phyloP scores from a whole-genome alignment of 352 stramenopile species.

The Phytophthora agathidicida region DNA sequence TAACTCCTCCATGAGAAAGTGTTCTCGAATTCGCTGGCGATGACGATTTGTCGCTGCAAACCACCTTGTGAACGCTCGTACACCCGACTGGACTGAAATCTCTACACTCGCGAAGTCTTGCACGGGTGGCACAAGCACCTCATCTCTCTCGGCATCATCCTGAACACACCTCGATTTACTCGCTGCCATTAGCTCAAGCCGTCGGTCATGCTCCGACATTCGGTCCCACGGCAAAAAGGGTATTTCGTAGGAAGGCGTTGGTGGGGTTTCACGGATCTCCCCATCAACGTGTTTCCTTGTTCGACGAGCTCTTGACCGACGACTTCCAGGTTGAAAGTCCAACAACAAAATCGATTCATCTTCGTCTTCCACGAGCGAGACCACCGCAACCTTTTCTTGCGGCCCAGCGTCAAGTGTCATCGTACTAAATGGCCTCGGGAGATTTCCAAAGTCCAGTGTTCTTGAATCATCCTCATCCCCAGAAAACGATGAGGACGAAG shows the following conservation, averaged over 20 bases:
- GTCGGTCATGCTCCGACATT: constrained; percentile 45
- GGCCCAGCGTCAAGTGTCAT: constrained; percentile 11
- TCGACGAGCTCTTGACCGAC: constrained; percentile 4
- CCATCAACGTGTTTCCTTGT: constrained; percentile 6
- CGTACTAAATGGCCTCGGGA: constrained; percentile 3
- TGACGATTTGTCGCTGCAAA: constrained; percentile 49
- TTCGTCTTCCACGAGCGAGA: constrained; percentile 55
- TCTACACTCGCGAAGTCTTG: constrained; percentile 58
- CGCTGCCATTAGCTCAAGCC: constrained; percentile 59
- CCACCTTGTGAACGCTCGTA: constrained; percentile 67
- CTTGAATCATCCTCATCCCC: constrained; percentile 7
- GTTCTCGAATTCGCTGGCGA: constrained; percentile 54
- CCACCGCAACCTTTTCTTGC: constrained; percentile 52
- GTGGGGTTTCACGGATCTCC: constrained; percentile 1
- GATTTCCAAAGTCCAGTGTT: background rate
- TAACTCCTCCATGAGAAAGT: constrained; percentile 66
- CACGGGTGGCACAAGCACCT: constrained; percentile 41
- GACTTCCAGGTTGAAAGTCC: constrained; percentile 39
- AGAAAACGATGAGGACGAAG: constrained; percentile 1
- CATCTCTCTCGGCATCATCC: constrained; percentile 42
- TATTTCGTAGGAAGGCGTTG: constrained; percentile 18
- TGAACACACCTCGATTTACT: constrained; percentile 56
- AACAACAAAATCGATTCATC: constrained; percentile 54
- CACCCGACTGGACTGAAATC: constrained; percentile 44
- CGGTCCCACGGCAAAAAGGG: constrained; percentile 49